phyloP scores from a whole-genome alignment of 2,329 filamentous ascomycete species.

The Bipolaris victoriae region DNA sequence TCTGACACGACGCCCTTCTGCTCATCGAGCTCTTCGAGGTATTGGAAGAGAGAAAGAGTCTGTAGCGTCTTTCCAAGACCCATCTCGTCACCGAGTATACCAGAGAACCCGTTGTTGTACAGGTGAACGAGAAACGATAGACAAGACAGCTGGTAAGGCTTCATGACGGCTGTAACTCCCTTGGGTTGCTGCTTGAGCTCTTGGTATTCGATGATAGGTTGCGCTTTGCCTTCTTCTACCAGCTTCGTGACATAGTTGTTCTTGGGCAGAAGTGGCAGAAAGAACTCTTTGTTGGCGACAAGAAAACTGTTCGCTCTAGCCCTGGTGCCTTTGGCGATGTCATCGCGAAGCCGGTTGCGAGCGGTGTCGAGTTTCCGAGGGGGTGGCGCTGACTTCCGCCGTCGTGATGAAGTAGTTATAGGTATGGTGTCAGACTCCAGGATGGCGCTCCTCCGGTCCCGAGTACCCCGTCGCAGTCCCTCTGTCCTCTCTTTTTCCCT shows the following conservation, averaged over 20 bases:
- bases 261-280: constrained; percentile 55
- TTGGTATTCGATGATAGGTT: constrained; percentile 49
- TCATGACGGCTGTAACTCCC: constrained; percentile 65
- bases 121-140: constrained; percentile 98
- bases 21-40: constrained; percentile 91
- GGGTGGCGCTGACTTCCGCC: constrained; percentile 17
- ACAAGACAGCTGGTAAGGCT: constrained; percentile 97
- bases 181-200: constrained; percentile 52
- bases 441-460: constrained; percentile 36
- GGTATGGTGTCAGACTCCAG: constrained; percentile 44
- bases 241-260: constrained; percentile 54
- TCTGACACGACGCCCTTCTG: constrained; percentile 44
- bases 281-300: constrained; percentile 53
- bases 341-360: constrained; percentile 50
- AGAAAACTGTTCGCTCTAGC: constrained; percentile 56
- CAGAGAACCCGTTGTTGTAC: constrained; percentile 99
- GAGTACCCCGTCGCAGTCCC: constrained; percentile 29
- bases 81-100: constrained; percentile 98
- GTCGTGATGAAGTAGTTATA: constrained; percentile 17
- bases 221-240: constrained; percentile 22
- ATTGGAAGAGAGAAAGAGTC: constrained; percentile 94
- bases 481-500: constrained; percentile 20
- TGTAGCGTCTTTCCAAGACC: constrained; percentile 99
- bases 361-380: constrained; percentile 46
- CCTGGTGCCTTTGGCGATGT: constrained; percentile 52